Base-by-base conservation (phyloP, 164 flowering plant genomes). In the Chloranthus sessilifolius region DNA sequence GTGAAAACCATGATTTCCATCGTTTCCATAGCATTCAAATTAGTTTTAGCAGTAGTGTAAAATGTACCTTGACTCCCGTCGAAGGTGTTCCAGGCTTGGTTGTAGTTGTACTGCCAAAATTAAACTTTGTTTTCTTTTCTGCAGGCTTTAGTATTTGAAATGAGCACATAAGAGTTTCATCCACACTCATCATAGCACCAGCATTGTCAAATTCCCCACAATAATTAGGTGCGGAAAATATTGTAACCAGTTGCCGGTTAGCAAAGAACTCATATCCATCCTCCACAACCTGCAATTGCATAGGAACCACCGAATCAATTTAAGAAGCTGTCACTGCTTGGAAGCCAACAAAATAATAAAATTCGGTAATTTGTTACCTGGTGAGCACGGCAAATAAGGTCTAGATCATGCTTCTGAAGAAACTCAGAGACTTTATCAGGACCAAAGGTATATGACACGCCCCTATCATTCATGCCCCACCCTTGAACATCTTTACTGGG, bases 121-220 rank as follows among this genome's bases (percentile, higher is more conserved):
- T 61, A 28, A 69, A 67, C 56, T 50, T 77, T 25, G 63, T 5
- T 53, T 74, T 82, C 70, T 71, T 82, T 29, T 74, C 90, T 2
- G 82, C 70, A 53, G 90, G 83, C 61, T 80, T 82, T 48, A 82
- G 35, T 27, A 80, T 68, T 63, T 73, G 81, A 61, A 88, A 88
- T 31, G 94, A 84, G 63, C 96, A 84, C 94, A 82, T 84, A 16
- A 88, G 58, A 52, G 81, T 75, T 11, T 84, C 90, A 65, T 84
- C 96, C 61, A 88, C 88, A 63, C 94, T 82, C 94, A 88, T 84
- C 96, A 88, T 84, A 17, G 96, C 94, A 61, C 96, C 92, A 40
- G 85, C 83, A 64, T 88, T 88, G 47, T 87, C 85, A 70, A 83
- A 82, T 58, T 87, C 89, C 20, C 96, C 96, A 70, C 88, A 77